A percentile compares a stretch with the other conserved stretches of the same genome.
Conservation (phyloP, 1,284 basidiomycete genomes). For the Mycena sp. region DNA sequence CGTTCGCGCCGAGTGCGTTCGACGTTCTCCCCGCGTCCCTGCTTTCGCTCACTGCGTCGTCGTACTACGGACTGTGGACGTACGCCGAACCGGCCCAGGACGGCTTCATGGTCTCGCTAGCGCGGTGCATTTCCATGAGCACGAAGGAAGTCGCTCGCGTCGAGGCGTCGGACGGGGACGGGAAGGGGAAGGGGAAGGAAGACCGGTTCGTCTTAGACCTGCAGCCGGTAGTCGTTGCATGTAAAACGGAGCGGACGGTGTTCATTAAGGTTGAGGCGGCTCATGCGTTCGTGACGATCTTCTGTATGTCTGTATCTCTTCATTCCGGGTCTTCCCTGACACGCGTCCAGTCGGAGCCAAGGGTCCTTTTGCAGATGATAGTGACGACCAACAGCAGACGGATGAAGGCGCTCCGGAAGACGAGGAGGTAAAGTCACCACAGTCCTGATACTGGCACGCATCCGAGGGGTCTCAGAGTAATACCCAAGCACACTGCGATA, state of each 20-base stretch:
- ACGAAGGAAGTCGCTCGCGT: conserved; percentile 16
- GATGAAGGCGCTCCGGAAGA: conserved; percentile 5
- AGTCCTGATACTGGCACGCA: conserved; percentile 16
- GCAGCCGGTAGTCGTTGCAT: conserved; percentile 15
- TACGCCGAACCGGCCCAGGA: conserved; percentile 23
- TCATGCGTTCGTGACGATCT: conserved; percentile 14
- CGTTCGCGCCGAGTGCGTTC: conserved; percentile 34
- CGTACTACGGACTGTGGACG: conserved; percentile 39
- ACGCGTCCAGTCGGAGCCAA: conserved; percentile 13
- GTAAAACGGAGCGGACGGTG: conserved; percentile 10
- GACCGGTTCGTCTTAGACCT: conserved; percentile 3
- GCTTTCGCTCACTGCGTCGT: conserved; percentile 29
- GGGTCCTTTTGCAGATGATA: too few species aligned
- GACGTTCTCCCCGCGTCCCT: conserved; percentile 32
- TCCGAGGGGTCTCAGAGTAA: too few species aligned
- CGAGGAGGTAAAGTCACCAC: conserved; percentile 10
- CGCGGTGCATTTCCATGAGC: conserved; percentile 25
- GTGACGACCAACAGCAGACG: too few species aligned
- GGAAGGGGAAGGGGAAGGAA: not conserved
- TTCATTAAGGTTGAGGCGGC: conserved; percentile 11
- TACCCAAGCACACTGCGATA: not conserved
- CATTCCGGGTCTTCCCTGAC: not conserved
- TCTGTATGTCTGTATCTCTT: conserved; percentile 16
- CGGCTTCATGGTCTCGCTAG: conserved; percentile 31
- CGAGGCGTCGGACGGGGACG: conserved; percentile 19